Percentiles rank a stretch among this genome's conserved stretches.
These are phyloP conservation scores for Populus tremula DNA, from an alignment of 345 rosid species.

Conservation along the genomic window DNA sequence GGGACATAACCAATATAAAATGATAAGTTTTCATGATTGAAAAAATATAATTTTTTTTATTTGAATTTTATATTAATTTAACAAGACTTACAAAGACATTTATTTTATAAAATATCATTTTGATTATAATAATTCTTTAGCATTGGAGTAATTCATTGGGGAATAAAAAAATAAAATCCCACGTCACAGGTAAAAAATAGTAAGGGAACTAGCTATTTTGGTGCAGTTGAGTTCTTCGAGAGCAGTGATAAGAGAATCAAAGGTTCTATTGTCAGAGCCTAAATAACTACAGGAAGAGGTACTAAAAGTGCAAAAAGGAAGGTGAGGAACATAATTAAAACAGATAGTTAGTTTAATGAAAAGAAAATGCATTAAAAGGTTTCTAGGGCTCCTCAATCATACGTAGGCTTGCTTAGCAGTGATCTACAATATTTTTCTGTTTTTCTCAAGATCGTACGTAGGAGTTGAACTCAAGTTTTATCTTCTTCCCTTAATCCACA, in stretches of 20 bases:
- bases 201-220: neutral
- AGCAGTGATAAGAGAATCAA: neutral
- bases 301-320: neutral
- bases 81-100: too few species aligned
- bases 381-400: neutral
- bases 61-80: rapidly evolving
- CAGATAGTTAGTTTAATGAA: neutral
- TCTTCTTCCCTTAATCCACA: neutral
- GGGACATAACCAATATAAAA: rapidly evolving
- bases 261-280: neutral
- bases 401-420: neutral
- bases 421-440: too few species aligned
- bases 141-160: too few species aligned
- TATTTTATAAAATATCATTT: too few species aligned
- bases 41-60: too few species aligned
- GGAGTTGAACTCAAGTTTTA: neutral
- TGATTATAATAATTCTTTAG: too few species aligned
- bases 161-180: too few species aligned
- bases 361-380: neutral
- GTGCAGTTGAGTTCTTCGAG: neutral
- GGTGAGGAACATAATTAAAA: neutral
- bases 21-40: too few species aligned
- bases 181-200: too few species aligned
- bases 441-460: neutral
- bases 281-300: too few species aligned